Conservation (phyloP, 768 basidiomycete genomes). For the Pleurotus pulmonarius region DNA sequence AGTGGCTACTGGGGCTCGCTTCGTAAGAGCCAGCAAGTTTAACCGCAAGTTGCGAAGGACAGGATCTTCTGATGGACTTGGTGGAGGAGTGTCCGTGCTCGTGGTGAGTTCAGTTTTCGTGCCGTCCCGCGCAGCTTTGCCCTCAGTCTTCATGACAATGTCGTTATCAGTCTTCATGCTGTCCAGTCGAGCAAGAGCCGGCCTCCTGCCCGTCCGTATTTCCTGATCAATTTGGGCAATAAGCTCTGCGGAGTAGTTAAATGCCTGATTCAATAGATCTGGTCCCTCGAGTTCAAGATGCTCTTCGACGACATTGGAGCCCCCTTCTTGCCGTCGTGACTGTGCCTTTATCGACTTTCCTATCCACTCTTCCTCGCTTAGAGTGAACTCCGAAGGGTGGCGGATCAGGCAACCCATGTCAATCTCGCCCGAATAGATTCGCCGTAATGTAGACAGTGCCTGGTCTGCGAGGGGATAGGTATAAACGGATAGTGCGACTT, state of each 20-base stretch:
- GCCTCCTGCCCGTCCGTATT: constrained; percentile 5
- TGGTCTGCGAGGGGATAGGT: constrained; percentile 37
- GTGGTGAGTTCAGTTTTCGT: constrained; percentile 16
- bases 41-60: constrained; percentile 56
- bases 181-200: neutral
- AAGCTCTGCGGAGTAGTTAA: constrained; percentile 4
- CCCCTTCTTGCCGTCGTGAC: constrained; percentile 14
- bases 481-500: constrained; percentile 37
- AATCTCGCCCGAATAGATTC: constrained; percentile 43
- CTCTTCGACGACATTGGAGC: constrained; percentile 5
- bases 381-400: constrained; percentile 40
- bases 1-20: constrained; percentile 71
- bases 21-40: constrained; percentile 74
- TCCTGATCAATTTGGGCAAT: constrained; percentile 19
- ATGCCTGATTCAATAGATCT: constrained; percentile 5
- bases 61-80: constrained; percentile 38
- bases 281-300: constrained; percentile 4
- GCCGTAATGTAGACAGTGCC: constrained; percentile 35
- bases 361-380: constrained; percentile 51
- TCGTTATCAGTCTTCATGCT: constrained; percentile 6
- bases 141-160: constrained; percentile 11
- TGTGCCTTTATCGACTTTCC: constrained; percentile 38
- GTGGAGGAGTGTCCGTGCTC: neutral
- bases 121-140: constrained; percentile 11
- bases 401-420: constrained; percentile 51